phyloP scores from a whole-genome alignment of 208 protist species.

The Trypanosoma mega region DNA sequence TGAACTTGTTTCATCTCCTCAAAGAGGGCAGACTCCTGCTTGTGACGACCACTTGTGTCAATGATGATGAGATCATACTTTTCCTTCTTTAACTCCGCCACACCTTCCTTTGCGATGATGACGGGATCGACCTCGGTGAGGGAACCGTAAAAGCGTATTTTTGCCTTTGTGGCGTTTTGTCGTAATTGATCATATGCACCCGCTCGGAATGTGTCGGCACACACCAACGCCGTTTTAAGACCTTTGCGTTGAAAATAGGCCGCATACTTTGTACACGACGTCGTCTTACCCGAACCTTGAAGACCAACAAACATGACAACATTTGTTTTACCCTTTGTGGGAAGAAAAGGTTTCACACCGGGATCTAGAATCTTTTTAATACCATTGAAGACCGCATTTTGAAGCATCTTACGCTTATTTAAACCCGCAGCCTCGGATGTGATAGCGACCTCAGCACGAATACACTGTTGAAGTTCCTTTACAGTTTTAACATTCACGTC shows the following conservation, averaged over 20 bases:
- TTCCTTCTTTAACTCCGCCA: slow-evolving; percentile 96
- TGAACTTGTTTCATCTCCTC: slow-evolving; percentile 98
- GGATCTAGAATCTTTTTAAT: slow-evolving; percentile 97
- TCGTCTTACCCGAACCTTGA: slow-evolving; percentile 98
- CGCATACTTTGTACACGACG: slow-evolving; percentile 98
- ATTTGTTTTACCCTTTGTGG: slow-evolving; percentile 95
- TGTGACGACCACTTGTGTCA: slow-evolving; percentile 99
- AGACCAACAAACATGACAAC: slow-evolving; percentile 99
- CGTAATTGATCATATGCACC: slow-evolving; percentile 98
- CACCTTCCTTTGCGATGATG: slow-evolving; percentile 95
- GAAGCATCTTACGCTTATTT: slow-evolving; percentile 96
- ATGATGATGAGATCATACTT: slow-evolving; percentile 99
- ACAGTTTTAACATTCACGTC: slow-evolving; percentile 97
- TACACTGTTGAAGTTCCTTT: slow-evolving; percentile 90
- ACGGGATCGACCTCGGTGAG: slow-evolving; percentile 97
- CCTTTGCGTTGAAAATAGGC: slow-evolving; percentile 95
- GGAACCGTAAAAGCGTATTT: slow-evolving; percentile 98
- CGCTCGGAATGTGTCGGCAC: slow-evolving; percentile 98
- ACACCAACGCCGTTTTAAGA: slow-evolving; percentile 96
- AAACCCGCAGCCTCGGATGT: slow-evolving; percentile 93
- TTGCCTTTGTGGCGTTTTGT: slow-evolving; percentile 99
- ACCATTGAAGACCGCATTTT: slow-evolving; percentile 95
- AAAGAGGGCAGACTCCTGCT: slow-evolving; percentile 98
- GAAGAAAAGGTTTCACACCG: slow-evolving; percentile 94
- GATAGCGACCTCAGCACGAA: slow-evolving; percentile 93